These are phyloP conservation scores for Coemansia sp. DNA, from an alignment of 192 early-diverging fungal genomes.

Conservation along the genomic window DNA sequence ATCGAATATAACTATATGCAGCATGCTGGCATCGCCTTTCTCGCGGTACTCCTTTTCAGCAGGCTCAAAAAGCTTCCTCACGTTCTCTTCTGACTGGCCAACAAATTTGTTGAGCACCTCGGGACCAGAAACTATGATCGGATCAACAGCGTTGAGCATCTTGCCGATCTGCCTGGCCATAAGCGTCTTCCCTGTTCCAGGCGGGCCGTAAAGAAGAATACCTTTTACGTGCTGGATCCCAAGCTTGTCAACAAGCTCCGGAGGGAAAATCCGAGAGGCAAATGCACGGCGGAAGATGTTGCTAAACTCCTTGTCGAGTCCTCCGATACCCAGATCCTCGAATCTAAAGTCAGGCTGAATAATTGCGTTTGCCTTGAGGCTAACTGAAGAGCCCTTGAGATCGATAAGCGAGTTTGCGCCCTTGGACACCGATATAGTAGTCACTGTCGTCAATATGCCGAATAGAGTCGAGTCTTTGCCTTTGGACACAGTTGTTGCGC, in stretches of 20 bases:
- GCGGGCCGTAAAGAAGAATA: conserved; percentile 86
- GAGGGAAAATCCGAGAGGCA: conserved; percentile 95
- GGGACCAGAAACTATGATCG: conserved; percentile 93
- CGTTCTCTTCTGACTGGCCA: conserved; percentile 94
- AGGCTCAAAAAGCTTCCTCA: conserved; percentile 92
- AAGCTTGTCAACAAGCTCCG: conserved; percentile 85
- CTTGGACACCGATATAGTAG: conserved; percentile 68
- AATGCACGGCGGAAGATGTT: conserved; percentile 96
- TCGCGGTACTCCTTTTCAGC: conserved; percentile 95
- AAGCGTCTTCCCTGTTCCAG: conserved; percentile 96
- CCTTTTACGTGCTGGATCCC: conserved; percentile 99
- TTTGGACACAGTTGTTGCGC: not conserved
- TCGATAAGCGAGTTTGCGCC: conserved; percentile 72
- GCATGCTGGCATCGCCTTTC: conserved; percentile 81
- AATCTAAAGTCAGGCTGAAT: conserved; percentile 95
- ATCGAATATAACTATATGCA: conserved; percentile 99
- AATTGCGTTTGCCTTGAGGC: conserved; percentile 67
- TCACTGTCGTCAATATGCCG: conserved; percentile 74
- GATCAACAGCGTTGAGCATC: conserved; percentile 94
- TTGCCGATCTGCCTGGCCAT: conserved; percentile 99
- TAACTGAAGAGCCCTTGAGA: conserved; percentile 62
- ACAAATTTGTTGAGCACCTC: conserved; percentile 97
- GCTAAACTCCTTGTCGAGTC: conserved; percentile 90
- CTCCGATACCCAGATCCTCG: conserved; percentile 97
- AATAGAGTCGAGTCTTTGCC: conserved; percentile 16